phyloP scores from a whole-genome alignment of 148 eudicot genomes.

The Oxyria digyna region DNA sequence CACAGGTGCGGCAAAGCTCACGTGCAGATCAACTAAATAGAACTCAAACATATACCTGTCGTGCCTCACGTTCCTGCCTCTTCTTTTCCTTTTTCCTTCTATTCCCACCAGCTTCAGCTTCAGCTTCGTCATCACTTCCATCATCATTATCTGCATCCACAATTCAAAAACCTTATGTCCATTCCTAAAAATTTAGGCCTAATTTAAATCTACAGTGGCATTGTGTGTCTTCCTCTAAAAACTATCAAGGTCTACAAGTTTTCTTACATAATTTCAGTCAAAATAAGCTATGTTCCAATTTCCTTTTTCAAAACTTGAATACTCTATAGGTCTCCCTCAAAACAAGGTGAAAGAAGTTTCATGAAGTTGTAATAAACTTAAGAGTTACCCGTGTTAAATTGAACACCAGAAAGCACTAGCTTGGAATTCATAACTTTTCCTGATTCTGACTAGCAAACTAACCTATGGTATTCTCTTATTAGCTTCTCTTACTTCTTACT shows the following conservation, averaged over 20 bases:
- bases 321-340: neutral
- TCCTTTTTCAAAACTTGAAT: neutral
- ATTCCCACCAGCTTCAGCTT: slow-evolving; percentile 39
- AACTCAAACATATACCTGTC: slow-evolving; percentile 40
- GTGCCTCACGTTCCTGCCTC: slow-evolving; percentile 85
- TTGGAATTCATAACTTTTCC: neutral
- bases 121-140: slow-evolving; percentile 81
- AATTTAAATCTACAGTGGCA: neutral
- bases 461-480: neutral
- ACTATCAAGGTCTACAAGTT: neutral
- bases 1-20: neutral
- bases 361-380: neutral
- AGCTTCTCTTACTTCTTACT: neutral
- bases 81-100: slow-evolving; percentile 78
- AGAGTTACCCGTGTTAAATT: neutral
- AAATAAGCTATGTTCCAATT: neutral
- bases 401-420: neutral
- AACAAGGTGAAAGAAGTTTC: neutral
- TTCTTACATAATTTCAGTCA: neutral
- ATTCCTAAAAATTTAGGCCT: neutral
- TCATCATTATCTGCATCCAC: slow-evolving; percentile 36
- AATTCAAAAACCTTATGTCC: neutral
- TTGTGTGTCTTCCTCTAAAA: neutral
- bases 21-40: neutral
- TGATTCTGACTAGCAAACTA: neutral